Conservation (phyloP, 805 yeast species). For the Wickerhamiella musiphila region DNA sequence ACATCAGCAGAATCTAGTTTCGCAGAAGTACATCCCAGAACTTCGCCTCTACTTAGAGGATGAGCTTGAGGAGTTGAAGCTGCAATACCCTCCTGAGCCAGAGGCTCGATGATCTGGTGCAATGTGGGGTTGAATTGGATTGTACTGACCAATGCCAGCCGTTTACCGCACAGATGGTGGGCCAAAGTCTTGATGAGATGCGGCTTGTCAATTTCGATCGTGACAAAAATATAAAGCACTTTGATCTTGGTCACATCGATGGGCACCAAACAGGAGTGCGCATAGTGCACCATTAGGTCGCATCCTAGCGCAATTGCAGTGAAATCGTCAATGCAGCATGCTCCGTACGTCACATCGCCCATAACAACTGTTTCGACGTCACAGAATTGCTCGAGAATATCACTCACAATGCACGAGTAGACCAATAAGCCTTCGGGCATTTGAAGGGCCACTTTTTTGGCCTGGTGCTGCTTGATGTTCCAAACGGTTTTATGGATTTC, state of each 20-base stretch:
- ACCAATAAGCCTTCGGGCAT: slow-evolving; percentile 95
- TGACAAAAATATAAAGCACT: slow-evolving; percentile 88
- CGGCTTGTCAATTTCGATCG: slow-evolving; percentile 69
- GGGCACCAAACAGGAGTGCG: slow-evolving; percentile 93
- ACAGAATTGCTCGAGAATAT: slow-evolving; percentile 84
- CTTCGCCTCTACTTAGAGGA: slow-evolving; percentile 92
- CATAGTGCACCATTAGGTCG: slow-evolving; percentile 89
- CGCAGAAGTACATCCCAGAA: slow-evolving; percentile 90
- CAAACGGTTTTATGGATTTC: slow-evolving; percentile 92
- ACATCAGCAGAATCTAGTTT: slow-evolving; percentile 32
- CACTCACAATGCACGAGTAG: slow-evolving; percentile 77
- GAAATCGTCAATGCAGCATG: slow-evolving; percentile 93
- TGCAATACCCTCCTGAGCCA: slow-evolving; percentile 29
- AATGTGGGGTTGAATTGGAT: slow-evolving; percentile 93
- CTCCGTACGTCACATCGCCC: slow-evolving; percentile 99
- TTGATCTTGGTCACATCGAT: slow-evolving; percentile 81
- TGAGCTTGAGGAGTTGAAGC: slow-evolving; percentile 76
- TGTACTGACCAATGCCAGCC: slow-evolving; percentile 80
- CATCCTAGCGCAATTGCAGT: slow-evolving; percentile 88
- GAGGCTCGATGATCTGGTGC: slow-evolving; percentile 50
- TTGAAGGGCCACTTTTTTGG: slow-evolving; percentile 78
- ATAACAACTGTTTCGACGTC: slow-evolving; percentile 72
- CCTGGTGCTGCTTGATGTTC: slow-evolving; percentile 61
- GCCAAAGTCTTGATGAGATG: slow-evolving; percentile 66
- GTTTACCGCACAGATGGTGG: slow-evolving; percentile 50